Percentiles rank a stretch among this genome's conserved stretches.
Evolutionary conservation across 805 yeast species (phyloP).

Genomic region (Spathaspora passalidarum): DNA sequence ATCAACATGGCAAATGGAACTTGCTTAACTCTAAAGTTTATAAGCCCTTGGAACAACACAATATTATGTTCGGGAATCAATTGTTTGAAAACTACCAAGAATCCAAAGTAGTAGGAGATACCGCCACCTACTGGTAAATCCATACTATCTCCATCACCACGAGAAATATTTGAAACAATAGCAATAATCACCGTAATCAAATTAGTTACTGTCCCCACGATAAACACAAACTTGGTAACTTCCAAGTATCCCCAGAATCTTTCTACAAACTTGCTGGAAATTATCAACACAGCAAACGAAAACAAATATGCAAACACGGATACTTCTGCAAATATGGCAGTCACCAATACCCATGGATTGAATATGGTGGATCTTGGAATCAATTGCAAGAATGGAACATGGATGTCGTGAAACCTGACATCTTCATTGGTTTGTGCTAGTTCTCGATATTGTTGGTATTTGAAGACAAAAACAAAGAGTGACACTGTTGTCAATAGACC

Average conservation of each 20-base stretch:
- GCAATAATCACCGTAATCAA: conserved; percentile 45
- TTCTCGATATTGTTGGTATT: conserved; percentile 28
- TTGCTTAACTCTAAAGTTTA: conserved; percentile 56
- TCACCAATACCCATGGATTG: conserved; percentile 63
- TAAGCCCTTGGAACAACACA: conserved; percentile 42
- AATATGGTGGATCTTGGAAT: conserved; percentile 54
- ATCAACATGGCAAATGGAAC: conserved; percentile 48
- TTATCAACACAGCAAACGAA: conserved; percentile 33
- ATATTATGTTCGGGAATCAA: conserved; percentile 57
- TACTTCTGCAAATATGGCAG: conserved; percentile 65
- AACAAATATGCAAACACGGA: conserved; percentile 44
- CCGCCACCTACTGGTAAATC: conserved; percentile 52
- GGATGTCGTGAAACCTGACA: conserved; percentile 34
- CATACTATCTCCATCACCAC: conserved; percentile 36
- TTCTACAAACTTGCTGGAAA: conserved; percentile 47
- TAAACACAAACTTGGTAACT: conserved; percentile 46
- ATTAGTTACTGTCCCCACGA: conserved; percentile 59
- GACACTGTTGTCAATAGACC: conserved; percentile 40
- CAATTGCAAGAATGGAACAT: conserved; percentile 59
- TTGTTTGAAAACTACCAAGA: conserved; percentile 55
- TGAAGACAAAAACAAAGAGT: conserved; percentile 37
- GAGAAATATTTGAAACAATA: conserved; percentile 32
- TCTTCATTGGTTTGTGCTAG: conserved; percentile 12
- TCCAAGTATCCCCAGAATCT: conserved; percentile 50
- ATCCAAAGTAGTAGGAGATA: conserved; percentile 49